Percentiles rank a stretch among this genome's conserved stretches.
These are phyloP conservation scores for Rickenella mellea DNA, from an alignment of 768 basidiomycete species.

Conservation along the genomic window DNA sequence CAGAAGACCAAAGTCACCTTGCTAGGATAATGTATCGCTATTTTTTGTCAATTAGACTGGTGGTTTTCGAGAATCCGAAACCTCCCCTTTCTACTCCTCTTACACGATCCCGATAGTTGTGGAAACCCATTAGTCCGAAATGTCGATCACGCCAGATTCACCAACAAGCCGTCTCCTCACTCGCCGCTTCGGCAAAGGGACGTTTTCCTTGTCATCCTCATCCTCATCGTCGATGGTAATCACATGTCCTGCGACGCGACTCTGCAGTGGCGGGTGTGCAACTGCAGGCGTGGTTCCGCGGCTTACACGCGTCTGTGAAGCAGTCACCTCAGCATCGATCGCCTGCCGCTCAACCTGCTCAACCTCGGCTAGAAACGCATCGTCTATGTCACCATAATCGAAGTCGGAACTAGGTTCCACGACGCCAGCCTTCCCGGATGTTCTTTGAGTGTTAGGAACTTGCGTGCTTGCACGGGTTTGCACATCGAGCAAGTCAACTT, in stretches of 20 bases:
- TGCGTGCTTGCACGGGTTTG: neutral
- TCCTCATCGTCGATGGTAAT: conserved; percentile 38
- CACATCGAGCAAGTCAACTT: conserved; percentile 1
- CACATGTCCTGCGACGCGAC: conserved; percentile 13
- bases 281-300: conserved; percentile 6
- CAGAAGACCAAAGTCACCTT: conserved; percentile 63
- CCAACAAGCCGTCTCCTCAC: conserved; percentile 31
- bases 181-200: conserved; percentile 39
- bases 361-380: conserved; percentile 29
- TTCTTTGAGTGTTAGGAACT: no score
- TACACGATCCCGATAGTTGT: neutral
- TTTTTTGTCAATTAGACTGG: neutral
- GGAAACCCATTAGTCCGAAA: conserved; percentile 33
- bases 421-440: no score
- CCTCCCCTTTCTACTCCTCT: neutral
- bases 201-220: conserved; percentile 56
- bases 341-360: conserved; percentile 23
- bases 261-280: conserved; percentile 16
- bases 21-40: conserved; percentile 53
- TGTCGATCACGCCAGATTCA: conserved; percentile 42
- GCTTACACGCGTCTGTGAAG: conserved; percentile 18
- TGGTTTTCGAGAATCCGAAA: neutral
- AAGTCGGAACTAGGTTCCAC: conserved; percentile 12
- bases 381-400: conserved; percentile 28
- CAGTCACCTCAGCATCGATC: no score